These are phyloP conservation scores for Candolleomyces eurysporus DNA, from an alignment of 768 basidiomycete genomes.

Conservation along the genomic window DNA sequence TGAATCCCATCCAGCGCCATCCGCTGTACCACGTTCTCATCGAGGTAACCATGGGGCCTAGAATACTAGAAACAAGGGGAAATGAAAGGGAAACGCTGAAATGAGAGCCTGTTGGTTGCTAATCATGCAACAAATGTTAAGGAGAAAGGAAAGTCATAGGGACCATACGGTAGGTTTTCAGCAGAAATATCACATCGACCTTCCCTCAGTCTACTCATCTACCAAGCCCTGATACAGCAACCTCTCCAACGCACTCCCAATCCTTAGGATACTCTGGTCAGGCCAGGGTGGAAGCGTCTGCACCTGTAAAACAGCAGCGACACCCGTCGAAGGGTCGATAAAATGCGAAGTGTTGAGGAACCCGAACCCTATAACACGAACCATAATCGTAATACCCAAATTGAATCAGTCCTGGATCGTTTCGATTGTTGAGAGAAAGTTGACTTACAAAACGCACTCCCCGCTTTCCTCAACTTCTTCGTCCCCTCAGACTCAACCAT, in stretches of 20 bases:
- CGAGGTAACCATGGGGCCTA: too few species aligned
- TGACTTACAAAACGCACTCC: constrained; percentile 28
- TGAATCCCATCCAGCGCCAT: constrained; percentile 16
- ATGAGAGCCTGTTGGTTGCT: too few species aligned
- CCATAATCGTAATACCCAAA: not conserved
- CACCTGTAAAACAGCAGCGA: constrained; percentile 19
- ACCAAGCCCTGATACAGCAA: constrained; percentile 18
- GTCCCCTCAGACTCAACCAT: too few species aligned
- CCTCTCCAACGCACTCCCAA: constrained; percentile 17
- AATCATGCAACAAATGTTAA: too few species aligned
- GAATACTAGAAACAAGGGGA: too few species aligned
- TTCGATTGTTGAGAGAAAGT: not conserved
- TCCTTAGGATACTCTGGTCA: constrained; percentile 7
- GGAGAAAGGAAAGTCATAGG: too few species aligned
- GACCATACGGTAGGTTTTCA: too few species aligned
- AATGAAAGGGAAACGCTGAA: too few species aligned
- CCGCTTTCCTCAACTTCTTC: constrained; percentile 21
- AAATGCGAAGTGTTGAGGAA: constrained; percentile 17
- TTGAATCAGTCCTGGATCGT: not conserved
- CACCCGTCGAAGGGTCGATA: constrained; percentile 22
- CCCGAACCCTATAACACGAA: not conserved
- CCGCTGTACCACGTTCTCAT: too few species aligned
- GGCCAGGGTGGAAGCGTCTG: constrained; percentile 15
- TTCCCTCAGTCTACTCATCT: too few species aligned
- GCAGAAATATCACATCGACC: too few species aligned